Base-by-base conservation (phyloP, 805 yeast species). In the Pichia membranifaciens region DNA sequence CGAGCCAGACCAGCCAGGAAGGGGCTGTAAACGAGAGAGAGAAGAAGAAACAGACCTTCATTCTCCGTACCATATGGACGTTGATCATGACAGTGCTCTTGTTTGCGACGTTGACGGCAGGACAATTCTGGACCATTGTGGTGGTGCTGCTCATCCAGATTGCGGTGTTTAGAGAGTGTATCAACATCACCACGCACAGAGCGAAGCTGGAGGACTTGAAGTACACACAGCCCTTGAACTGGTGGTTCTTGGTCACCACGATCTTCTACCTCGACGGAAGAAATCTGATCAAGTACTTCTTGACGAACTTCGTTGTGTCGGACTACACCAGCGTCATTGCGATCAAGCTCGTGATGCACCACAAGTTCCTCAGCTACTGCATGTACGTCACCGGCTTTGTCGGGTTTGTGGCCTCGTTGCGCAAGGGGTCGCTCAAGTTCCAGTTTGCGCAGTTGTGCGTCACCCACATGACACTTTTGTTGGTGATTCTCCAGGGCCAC, bases 401-500 rank as follows among this genome's bases (percentile, higher is more conserved):
- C 44, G 78, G 88, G 54, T 93, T 93, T 63, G 97, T 93, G 49
- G 79, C 85, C 56, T 84, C 95, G 41, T 73, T 93, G 61, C 84
- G 89, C 59, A 90, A 86, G 64, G 96, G 96, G 18, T 85, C 81
- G 66, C 81, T 88, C 63, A 84, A 81, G 65, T 89, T 87, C 70
- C 99, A 93, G 69, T 91, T 91, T 71, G 88, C 91, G 18, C 96
- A 93, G 61, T 77, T 93, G 55, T 87, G 96, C 66, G 78, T 86
- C 51, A 90, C 98, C 4, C 97, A 91, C 64, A 88, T 93, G 96
- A 88, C 93, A 17, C 69, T 93, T 56, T 70, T 90, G 51, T 69
- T 93, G 50, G 96, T 91, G 47, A 95, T 93, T 23, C 81, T 87
- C 71, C 99, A 93, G 70, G 93, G 95, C 41, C 96, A 93, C 67